These are phyloP conservation scores for Chenopodium berlandieri DNA, from an alignment of 148 eudicot species.

Conservation along the genomic window DNA sequence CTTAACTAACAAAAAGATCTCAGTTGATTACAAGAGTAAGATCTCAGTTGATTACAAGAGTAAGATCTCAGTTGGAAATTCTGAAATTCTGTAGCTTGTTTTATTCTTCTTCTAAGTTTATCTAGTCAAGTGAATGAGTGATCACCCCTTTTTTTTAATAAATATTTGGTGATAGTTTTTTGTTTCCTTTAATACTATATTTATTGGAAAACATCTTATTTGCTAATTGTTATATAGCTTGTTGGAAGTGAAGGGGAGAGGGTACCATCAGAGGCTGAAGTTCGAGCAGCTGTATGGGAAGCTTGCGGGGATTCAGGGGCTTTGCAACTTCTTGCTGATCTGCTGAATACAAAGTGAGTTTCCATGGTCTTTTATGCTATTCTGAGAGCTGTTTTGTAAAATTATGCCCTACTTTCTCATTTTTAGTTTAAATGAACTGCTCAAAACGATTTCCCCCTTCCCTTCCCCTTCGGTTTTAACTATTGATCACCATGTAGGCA, in stretches of 20 bases:
- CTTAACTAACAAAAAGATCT: not conserved
- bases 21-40: not conserved
- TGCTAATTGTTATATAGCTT: constrained; percentile 43
- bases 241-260: constrained; percentile 70
- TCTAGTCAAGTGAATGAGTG: not conserved
- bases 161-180: not conserved
- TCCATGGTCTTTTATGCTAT: not conserved
- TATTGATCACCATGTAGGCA: too few species aligned
- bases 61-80: not conserved
- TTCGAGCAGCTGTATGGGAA: constrained; percentile 93
- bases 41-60: not conserved
- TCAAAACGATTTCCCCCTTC: not conserved
- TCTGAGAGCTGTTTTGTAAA: not conserved
- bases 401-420: too few species aligned
- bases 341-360: constrained; percentile 72
- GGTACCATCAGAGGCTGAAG: constrained; percentile 80
- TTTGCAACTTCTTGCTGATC: constrained; percentile 86
- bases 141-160: not conserved
- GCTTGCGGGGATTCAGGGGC: constrained; percentile 97
- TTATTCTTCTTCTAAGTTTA: not conserved
- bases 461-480: not conserved
- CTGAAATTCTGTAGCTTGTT: not conserved
- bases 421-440: not conserved
- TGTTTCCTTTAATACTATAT: not conserved
- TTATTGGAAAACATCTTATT: not conserved